Conservation (phyloP, 345 rosid species). For the Salix arbutifolia region DNA sequence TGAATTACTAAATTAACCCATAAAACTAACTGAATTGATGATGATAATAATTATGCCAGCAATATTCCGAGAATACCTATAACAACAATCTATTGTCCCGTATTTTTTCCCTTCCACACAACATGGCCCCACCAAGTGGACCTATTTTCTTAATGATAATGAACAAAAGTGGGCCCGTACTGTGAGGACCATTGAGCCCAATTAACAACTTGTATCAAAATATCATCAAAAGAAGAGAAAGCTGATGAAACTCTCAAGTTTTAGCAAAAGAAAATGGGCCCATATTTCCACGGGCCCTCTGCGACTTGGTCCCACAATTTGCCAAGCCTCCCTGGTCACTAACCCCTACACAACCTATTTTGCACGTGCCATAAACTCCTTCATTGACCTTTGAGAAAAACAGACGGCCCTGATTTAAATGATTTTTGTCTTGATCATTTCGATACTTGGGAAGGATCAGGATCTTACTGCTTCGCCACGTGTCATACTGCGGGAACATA, state of each 20-base stretch:
- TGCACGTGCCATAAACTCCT: not conserved
- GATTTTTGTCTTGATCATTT: not conserved
- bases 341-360: not conserved
- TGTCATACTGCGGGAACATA: not conserved
- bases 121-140: not conserved
- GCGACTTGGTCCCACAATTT: not conserved
- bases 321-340: not conserved
- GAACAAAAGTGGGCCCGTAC: not conserved
- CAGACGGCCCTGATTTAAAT: not conserved
- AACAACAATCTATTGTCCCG: too few species aligned
- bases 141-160: not conserved
- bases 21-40: too few species aligned
- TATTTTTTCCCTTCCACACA: too few species aligned
- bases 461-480: not conserved
- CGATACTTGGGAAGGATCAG: not conserved
- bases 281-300: not conserved
- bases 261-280: not conserved
- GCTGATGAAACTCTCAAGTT: not conserved
- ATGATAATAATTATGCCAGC: too few species aligned
- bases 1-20: too few species aligned
- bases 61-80: too few species aligned
- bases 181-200: not conserved
- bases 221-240: conserved; percentile 9
- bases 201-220: not conserved
- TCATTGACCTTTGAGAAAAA: not conserved